Evolutionary conservation across 768 basidiomycete species (phyloP), one percentile per base, ranked within the genome.

Genomic region (Sporobolomyces phaffii): DNA sequence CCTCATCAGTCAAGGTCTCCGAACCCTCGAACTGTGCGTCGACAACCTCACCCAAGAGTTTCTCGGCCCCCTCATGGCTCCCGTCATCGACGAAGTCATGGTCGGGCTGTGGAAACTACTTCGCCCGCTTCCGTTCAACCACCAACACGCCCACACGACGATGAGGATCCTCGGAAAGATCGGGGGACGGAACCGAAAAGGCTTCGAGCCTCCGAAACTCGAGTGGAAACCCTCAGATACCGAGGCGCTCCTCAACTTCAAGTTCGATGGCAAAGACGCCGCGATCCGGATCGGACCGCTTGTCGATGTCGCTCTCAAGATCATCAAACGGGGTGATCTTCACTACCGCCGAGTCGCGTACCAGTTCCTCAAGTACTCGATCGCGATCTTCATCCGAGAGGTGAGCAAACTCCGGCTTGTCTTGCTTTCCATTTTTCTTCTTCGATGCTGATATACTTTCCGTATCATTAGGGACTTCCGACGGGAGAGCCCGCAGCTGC

Each of bases 21-120:
- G 96, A 9, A 99, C 96, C 0, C 84, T 99, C 64, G 96, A 99
- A 77, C 82, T 99, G n/a, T 98, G 94, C 79, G 94, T 98, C 74
- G 96, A 99, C 80, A 99, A 98, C 76, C 83, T 99, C 31, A 96
- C 91, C 0, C 91, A 91, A 3, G 96, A 98, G 78, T 98, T 98
- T 80, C 83, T 99, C 33, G 94, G 98, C 74, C 96, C 96, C 5
- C 93, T 91, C 3, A 84, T 98, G 70, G 90, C 86, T 68, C 90
- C 89, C 0, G 92, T 98, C 48, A 82, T 96, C 47, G 83, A 91
- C 51, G 91, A 98, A 69, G 80, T 99, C 62, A 98, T 92, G 90
- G 88, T 89, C 68, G 94, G 92, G 0, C 82, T 99, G 28, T 91
- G 94, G 78, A 87, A 85, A 71, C 88, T 93, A 74, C 80, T 99